Base-by-base conservation (phyloP, 2,329 filamentous ascomycete species). In the Alternaria gaisen region DNA sequence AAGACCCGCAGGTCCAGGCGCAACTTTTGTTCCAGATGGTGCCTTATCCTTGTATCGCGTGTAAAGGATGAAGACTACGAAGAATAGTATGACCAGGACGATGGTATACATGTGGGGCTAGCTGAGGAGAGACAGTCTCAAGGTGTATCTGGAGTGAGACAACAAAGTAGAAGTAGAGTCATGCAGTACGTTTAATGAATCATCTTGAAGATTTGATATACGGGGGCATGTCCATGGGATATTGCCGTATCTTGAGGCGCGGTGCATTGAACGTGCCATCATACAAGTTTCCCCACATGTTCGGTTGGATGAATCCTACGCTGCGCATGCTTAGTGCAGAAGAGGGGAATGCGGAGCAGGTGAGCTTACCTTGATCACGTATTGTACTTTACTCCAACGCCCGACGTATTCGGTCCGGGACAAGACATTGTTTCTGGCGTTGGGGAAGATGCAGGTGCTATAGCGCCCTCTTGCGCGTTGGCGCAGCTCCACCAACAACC, bases 1-100 rank as follows among this genome's bases (percentile, higher is more conserved):
- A 16, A 74, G 66, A 16, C 72, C 71, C 11, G 63, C 46, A 0
- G 74, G 73, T 1, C 72, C 71, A 5, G 73, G 74, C 2, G 73
- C 71, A 9, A 38, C 16, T 5, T 58, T 59, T 20, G 58, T 63
- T 10, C 65, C 68, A 26, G 61, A 52, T 16, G 72, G 72, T 26
- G 59, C 68, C 7, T 53, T 65, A 32, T 55, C 59, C 2, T 36
- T 55, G 20, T 53, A 53, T 22, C 56, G 56, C 5, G 28, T 63
- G 47, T 70, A 69, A 50, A 65, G 38, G n/a, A 67, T 8, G 11
- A 69, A 43, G 30, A 58, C n/a, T 3, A 48, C 52, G 52, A 65
- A 42, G 22, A 67, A 22, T 12, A 69, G 22, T 16, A 61, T n/a
- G 22, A 70, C 14, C 5, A 67, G 46, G 40, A 64, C 16, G 40